phyloP scores from a whole-genome alignment of 108 stramenopile species.

The Cylindrotheca closterium region DNA sequence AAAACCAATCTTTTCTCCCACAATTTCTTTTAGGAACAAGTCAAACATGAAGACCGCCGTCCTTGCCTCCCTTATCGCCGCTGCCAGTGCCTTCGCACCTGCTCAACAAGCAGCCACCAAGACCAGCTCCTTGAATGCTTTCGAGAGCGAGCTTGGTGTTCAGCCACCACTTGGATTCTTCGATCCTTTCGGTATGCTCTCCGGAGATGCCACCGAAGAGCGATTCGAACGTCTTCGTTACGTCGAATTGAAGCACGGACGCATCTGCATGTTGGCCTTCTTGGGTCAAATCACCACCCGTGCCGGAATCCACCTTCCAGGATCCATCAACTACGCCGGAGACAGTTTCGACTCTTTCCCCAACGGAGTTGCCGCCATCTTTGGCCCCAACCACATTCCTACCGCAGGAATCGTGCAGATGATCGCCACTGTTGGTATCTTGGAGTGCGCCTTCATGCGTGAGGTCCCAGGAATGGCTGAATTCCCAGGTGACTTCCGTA shows the following conservation, averaged over 20 bases:
- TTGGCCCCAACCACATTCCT: conserved; percentile 47
- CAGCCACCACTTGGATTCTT: conserved; percentile 87
- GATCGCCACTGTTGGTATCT: conserved; percentile 67
- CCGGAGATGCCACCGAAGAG: conserved; percentile 43
- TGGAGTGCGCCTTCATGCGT: conserved; percentile 67
- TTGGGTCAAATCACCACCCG: conserved; percentile 65
- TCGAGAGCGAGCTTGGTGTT: conserved; percentile 85
- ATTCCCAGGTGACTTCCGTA: conserved; percentile 82
- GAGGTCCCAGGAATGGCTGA: conserved; percentile 48
- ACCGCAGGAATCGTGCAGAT: conserved; percentile 59
- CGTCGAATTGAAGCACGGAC: conserved; percentile 73
- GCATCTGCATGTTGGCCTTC: conserved; percentile 73
- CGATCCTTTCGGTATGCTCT: conserved; percentile 71
- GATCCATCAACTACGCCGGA: conserved; percentile 68
- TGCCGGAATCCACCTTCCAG: conserved; percentile 77
- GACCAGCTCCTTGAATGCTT: conserved; percentile 57
- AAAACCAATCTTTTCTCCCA: too few species aligned
- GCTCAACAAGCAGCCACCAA: too few species aligned
- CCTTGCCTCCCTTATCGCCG: too few species aligned
- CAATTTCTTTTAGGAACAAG: too few species aligned
- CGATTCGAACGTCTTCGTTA: conserved; percentile 55
- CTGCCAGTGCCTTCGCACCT: too few species aligned
- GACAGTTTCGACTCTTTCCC: conserved; percentile 62
- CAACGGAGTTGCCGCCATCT: conserved; percentile 63
- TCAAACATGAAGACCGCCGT: too few species aligned